phyloP scores from a whole-genome alignment of 257 asterid species.

The Solanum virginianum region DNA sequence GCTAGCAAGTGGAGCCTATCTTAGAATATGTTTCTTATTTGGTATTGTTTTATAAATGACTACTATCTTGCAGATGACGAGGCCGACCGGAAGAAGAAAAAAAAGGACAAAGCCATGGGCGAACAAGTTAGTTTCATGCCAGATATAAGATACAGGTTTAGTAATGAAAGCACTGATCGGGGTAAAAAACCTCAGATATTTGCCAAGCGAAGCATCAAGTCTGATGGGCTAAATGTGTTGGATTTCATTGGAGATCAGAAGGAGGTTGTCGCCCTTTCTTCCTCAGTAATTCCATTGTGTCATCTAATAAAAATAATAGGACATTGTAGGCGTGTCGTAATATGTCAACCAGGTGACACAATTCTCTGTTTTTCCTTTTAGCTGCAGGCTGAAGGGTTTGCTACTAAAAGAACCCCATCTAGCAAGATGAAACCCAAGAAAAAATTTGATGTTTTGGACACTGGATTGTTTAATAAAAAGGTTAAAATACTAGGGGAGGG shows the following conservation, averaged over 20 bases:
- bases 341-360: not conserved
- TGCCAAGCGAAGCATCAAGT: conserved; percentile 37
- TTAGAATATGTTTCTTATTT: not conserved
- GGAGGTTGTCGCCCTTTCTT: conserved; percentile 33
- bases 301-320: not conserved
- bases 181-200: conserved; percentile 32
- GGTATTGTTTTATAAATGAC: not conserved
- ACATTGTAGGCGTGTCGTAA: not conserved
- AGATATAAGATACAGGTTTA: conserved; percentile 31
- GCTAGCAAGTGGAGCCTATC: not conserved
- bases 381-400: conserved; percentile 54
- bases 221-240: conserved; percentile 29
- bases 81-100: conserved; percentile 73
- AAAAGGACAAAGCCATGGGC: conserved; percentile 40
- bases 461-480: conserved; percentile 55
- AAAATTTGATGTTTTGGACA: conserved; percentile 46
- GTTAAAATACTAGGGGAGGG: conserved; percentile 85
- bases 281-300: not conserved
- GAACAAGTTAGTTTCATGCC: conserved; percentile 36
- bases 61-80: conserved; percentile 54
- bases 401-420: conserved; percentile 33
- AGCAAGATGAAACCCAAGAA: conserved; percentile 76
- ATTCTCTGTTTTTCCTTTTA: not conserved
- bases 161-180: conserved; percentile 42
- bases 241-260: conserved; percentile 31